A percentile compares a stretch with the other conserved stretches of the same genome.
phyloP scores from a whole-genome alignment of 768 basidiomycete species.

The Tylopilus sp. region DNA sequence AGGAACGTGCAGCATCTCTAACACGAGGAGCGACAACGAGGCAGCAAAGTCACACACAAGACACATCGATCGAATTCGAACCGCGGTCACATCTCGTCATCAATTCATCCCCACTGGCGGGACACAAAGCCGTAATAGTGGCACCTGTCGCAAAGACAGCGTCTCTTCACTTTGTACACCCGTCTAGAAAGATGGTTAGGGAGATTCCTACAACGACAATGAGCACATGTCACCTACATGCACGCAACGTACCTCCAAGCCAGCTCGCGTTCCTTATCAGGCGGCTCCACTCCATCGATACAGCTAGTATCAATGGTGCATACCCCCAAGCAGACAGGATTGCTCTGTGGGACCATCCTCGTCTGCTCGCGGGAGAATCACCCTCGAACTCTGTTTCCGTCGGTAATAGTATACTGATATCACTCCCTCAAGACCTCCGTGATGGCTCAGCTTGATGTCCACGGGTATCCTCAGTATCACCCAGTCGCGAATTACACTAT shows the following conservation, averaged over 20 bases:
- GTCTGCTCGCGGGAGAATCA: conserved; percentile 7
- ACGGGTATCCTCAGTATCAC: too few species aligned
- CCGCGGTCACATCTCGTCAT: conserved; percentile 19
- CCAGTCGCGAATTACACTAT: too few species aligned
- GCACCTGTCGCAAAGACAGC: conserved; percentile 58
- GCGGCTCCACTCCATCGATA: conserved; percentile 68
- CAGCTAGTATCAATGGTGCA: conserved; percentile 75
- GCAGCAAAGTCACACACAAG: conserved; percentile 41
- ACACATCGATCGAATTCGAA: conserved; percentile 10
- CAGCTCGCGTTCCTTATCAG: conserved; percentile 84
- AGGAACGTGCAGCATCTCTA: conserved; percentile 75
- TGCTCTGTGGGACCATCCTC: conserved; percentile 30
- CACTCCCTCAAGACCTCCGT: too few species aligned
- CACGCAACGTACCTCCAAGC: conserved; percentile 79
- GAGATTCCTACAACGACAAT: conserved; percentile 54
- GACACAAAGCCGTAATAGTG: conserved; percentile 65
- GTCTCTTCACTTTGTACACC: conserved; percentile 53
- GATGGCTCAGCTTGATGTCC: too few species aligned
- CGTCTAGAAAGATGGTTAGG: conserved; percentile 75
- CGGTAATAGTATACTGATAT: conserved; percentile 97
- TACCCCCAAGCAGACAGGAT: conserved; percentile 49
- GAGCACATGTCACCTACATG: conserved; percentile 3
- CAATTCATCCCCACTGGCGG: conserved; percentile 29
- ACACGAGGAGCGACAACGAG: conserved; percentile 72
- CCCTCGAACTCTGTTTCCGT: conserved; percentile 38